A percentile compares a stretch with the other conserved stretches of the same genome.
Evolutionary conservation across 192 early-diverging fungal genomes (phyloP).

Genomic region (Chytriomyces hyalinus): DNA sequence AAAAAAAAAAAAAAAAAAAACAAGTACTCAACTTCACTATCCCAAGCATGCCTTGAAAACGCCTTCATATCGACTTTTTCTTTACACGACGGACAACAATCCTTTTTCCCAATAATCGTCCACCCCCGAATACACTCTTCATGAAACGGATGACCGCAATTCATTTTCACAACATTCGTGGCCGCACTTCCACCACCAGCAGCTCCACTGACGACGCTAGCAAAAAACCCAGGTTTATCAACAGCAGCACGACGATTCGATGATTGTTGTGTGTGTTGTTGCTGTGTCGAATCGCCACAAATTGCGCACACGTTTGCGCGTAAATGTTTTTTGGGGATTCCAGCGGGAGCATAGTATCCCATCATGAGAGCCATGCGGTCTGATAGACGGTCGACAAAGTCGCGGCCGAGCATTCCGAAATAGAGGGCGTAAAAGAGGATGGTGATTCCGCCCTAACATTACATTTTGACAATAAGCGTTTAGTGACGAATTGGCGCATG

Average conservation of each 20-base stretch:
- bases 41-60: slow-evolving; percentile 59
- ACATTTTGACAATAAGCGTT: neutral
- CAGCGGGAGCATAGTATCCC: slow-evolving; percentile 52
- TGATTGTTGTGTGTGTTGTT: too few species aligned
- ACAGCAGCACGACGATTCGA: too few species aligned
- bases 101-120: slow-evolving; percentile 63
- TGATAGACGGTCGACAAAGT: slow-evolving; percentile 58
- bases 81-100: slow-evolving; percentile 62
- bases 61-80: slow-evolving; percentile 59
- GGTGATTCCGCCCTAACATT: slow-evolving; percentile 51
- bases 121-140: slow-evolving; percentile 56
- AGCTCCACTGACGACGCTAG: slow-evolving; percentile 4
- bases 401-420: slow-evolving; percentile 56
- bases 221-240: neutral
- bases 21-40: slow-evolving; percentile 41
- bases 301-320: slow-evolving; percentile 56
- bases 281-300: slow-evolving; percentile 52
- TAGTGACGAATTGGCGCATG: neutral
- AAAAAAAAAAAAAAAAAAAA: neutral
- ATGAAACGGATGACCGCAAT: slow-evolving; percentile 55
- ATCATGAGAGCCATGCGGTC: slow-evolving; percentile 57
- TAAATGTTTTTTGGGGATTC: slow-evolving; percentile 58
- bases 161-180: slow-evolving; percentile 34
- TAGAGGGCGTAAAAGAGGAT: slow-evolving; percentile 61
- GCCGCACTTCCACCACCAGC: neutral